Conservation (phyloP, 805 yeast species). For the Pichia ethanolica region DNA sequence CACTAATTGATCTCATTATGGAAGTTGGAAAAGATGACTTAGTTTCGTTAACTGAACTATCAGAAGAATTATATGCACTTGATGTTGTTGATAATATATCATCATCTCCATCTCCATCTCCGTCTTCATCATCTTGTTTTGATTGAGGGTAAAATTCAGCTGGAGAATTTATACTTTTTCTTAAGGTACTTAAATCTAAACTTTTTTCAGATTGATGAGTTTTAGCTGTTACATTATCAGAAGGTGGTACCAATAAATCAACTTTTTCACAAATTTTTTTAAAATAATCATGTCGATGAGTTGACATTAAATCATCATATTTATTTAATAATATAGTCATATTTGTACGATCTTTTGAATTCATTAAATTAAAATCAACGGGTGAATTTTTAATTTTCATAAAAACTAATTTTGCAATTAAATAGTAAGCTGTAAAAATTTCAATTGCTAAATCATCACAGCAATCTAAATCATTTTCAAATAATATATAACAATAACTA, state of each 20-base stretch:
- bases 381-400: not conserved
- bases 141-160: slow-evolving; percentile 6
- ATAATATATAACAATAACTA: slow-evolving; percentile 3
- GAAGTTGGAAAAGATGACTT: not conserved
- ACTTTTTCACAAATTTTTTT: not conserved
- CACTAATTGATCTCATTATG: not conserved
- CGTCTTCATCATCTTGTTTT: not conserved
- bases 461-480: slow-evolving; percentile 1
- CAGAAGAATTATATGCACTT: not conserved
- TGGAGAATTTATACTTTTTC: not conserved
- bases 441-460: slow-evolving; percentile 7
- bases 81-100: not conserved
- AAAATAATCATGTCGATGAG: not conserved
- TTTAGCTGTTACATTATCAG: not conserved
- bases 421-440: slow-evolving; percentile 5
- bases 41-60: not conserved
- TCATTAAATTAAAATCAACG: not conserved
- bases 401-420: slow-evolving; percentile 1
- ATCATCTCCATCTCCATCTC: not conserved
- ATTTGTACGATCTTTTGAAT: not conserved
- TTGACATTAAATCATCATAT: not conserved
- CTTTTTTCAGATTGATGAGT: not conserved
- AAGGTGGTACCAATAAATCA: not conserved
- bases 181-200: not conserved
- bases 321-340: slow-evolving; percentile 2